phyloP scores from a whole-genome alignment of 2,329 filamentous ascomycete species.

The Diaporthe aspalathi region DNA sequence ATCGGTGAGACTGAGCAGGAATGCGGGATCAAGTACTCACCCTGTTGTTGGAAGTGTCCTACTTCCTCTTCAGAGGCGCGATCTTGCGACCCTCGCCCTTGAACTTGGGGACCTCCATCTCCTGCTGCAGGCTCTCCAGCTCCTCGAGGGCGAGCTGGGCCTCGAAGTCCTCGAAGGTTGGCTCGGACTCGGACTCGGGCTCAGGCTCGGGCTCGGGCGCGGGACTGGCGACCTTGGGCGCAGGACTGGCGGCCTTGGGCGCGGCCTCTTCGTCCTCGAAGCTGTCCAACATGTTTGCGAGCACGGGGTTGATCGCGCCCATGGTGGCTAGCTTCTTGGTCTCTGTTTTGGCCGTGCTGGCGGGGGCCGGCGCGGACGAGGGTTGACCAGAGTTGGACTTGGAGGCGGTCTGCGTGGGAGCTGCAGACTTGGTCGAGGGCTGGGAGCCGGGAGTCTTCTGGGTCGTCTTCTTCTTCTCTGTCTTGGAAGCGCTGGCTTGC shows the following conservation, averaged over 20 bases:
- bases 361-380: not conserved
- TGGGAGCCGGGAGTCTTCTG: not conserved
- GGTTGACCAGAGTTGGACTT: constrained; percentile 15
- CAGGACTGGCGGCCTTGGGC: not conserved
- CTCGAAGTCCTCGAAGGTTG: not conserved
- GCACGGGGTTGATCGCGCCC: not conserved
- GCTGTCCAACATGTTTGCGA: not conserved
- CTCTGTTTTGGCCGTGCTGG: not conserved
- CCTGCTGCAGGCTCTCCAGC: not conserved
- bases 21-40: not conserved
- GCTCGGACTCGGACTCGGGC: not conserved
- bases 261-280: constrained; percentile 4
- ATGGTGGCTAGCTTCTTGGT: not conserved
- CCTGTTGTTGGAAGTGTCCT: constrained; percentile 21
- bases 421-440: constrained; percentile 2
- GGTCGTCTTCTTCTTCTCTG: constrained; percentile 1
- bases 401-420: not conserved
- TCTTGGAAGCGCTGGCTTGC: not conserved
- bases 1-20: too few species aligned
- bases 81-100: constrained; percentile 16
- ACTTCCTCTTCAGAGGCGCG: constrained; percentile 16
- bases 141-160: not conserved
- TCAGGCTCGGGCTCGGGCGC: not conserved
- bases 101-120: not conserved
- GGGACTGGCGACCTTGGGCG: not conserved